Base-by-base conservation (phyloP, 139 green algal species). In the Coelastrella sp. region DNA sequence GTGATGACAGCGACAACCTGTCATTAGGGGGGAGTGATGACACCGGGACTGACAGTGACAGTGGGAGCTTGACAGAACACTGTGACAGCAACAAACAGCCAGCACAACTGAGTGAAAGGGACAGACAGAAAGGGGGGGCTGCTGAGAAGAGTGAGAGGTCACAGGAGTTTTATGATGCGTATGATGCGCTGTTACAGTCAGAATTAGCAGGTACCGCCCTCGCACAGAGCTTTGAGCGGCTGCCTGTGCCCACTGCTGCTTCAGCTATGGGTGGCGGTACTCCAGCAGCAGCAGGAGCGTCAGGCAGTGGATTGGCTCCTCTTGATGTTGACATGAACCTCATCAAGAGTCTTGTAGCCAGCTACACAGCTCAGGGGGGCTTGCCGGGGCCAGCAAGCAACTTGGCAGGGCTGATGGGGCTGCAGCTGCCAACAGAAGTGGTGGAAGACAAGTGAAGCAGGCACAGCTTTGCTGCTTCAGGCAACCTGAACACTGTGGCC, bases 311-410 rank as follows among this genome's bases (percentile, higher is more conserved):
- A 11, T 59, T 96, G 81, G 65, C 80, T 56, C 93, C 93, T 3
- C 47, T 98, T 17, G 94, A 98, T 74, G 54, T 98, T n/a, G 96
- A 98, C 65, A 10, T 96, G 5, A 98, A 98, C 80, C 76, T 98
- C 84, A 92, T 98, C 58, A 93, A 93, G 75, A 97, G 91, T 80
- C 73, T 98, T 88, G 80, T 98, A 71, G 92, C 94, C 8, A 97
- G 95, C 0, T 98, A 97, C 23, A 83, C 91, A 5, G 86, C 90
- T 13, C 96, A 98, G 91, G 88, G 94, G 16, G 96, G 96, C 54
- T 86, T 98, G 89, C 92, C 96, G 7, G 96, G 96, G 5, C 96
- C 96, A 22, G 96, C 95, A 3, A 94, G 96, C 86, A 98, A 95
- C 83, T 80, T 98, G 32, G 93, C 96, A 19, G 95, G 95, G 3